Evolutionary conservation across 441 rosid species (phyloP).

Genomic region (Hura crepitans): DNA sequence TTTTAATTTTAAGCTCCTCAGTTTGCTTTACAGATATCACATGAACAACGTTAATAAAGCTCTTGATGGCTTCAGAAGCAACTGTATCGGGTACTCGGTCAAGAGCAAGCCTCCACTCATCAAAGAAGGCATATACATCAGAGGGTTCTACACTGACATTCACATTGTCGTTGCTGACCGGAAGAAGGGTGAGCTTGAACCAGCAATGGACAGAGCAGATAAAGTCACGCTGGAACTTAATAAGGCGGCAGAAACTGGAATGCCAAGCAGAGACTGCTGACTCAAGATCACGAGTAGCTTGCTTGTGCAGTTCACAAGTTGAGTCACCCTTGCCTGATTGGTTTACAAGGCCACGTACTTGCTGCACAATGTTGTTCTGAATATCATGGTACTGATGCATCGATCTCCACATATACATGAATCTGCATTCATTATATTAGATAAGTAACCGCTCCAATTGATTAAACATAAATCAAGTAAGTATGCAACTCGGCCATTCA

Average conservation of each 20-base stretch:
- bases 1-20: conserved; percentile 75
- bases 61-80: conserved; percentile 94
- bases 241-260: conserved; percentile 66
- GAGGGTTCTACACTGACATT: conserved; percentile 36
- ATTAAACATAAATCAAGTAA: neutral
- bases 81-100: conserved; percentile 94
- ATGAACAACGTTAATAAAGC: conserved; percentile 73
- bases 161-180: conserved; percentile 54
- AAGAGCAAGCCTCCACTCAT: conserved; percentile 92
- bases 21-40: conserved; percentile 67
- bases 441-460: conserved; percentile 1
- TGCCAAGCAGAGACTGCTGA: conserved; percentile 84
- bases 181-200: conserved; percentile 78
- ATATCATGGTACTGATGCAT: conserved; percentile 82
- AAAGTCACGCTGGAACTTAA: conserved; percentile 81
- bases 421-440: conserved; percentile 38
- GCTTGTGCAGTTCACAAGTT: conserved; percentile 82
- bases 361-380: conserved; percentile 84
- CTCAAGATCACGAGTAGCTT: conserved; percentile 88
- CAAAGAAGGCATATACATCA: conserved; percentile 60
- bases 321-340: conserved; percentile 64
- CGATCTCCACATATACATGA: conserved; percentile 91
- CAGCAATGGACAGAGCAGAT: conserved; percentile 69
- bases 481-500: neutral
- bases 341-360: conserved; percentile 85